phyloP scores from a whole-genome alignment of 306 rosid species.

The Carpinus viminea region DNA sequence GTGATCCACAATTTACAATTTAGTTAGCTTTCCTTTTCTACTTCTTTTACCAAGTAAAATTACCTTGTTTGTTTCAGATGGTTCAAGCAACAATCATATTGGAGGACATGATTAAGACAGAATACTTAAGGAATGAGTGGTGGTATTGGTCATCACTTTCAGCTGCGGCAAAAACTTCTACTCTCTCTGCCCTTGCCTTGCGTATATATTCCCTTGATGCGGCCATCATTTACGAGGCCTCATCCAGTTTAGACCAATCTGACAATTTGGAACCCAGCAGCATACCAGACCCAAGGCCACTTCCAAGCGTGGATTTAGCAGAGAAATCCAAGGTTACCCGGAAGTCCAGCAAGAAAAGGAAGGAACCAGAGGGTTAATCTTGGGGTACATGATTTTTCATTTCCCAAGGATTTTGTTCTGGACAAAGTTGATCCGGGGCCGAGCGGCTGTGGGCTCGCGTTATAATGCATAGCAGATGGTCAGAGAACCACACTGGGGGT shows the following conservation, averaged over 20 bases:
- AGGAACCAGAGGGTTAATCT: slow-evolving; percentile 72
- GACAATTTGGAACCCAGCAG: slow-evolving; percentile 60
- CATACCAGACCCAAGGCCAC: slow-evolving; percentile 42
- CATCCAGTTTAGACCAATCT: slow-evolving; percentile 45
- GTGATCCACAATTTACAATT: neutral
- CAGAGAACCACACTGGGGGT: slow-evolving; percentile 23
- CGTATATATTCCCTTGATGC: slow-evolving; percentile 93
- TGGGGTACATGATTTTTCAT: slow-evolving; percentile 18
- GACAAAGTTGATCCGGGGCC: slow-evolving; percentile 31
- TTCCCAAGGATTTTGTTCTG: slow-evolving; percentile 22
- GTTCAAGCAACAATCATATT: slow-evolving; percentile 80
- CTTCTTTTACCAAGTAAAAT: slow-evolving; percentile 4
- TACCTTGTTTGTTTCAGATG: slow-evolving; percentile 62
- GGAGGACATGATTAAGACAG: slow-evolving; percentile 93
- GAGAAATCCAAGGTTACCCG: slow-evolving; percentile 71
- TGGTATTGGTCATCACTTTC: slow-evolving; percentile 99
- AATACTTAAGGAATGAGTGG: slow-evolving; percentile 90
- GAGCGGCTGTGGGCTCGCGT: slow-evolving; percentile 27
- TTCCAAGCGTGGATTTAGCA: slow-evolving; percentile 47
- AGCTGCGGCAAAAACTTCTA: slow-evolving; percentile 87
- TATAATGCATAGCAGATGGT: slow-evolving; percentile 25
- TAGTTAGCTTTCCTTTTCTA: neutral
- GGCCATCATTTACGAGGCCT: slow-evolving; percentile 68
- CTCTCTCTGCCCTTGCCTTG: slow-evolving; percentile 81
- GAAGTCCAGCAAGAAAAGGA: slow-evolving; percentile 83